Evolutionary conservation across 495 filamentous ascomycete genomes (phyloP).

Genomic region (Trichoderma virens): DNA sequence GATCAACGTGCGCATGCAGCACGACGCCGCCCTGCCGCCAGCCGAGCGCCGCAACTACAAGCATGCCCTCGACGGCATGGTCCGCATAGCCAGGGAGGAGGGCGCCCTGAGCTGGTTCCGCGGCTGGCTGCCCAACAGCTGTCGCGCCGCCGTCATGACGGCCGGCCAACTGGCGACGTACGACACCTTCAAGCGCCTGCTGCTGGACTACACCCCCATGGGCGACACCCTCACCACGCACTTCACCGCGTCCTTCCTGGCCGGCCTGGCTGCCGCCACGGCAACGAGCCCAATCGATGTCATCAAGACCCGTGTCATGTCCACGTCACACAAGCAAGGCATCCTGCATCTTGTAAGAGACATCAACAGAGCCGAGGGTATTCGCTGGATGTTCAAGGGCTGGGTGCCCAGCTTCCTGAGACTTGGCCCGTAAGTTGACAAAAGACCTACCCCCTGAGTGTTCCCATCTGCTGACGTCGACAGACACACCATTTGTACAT

Average conservation of each 20-base stretch:
- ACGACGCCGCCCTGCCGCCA: conserved; percentile 73
- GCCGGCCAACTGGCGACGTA: conserved; percentile 84
- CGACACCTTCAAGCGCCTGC: conserved; percentile 77
- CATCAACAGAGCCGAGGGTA: conserved; percentile 69
- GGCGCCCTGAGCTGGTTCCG: conserved; percentile 67
- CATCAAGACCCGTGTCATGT: conserved; percentile 95
- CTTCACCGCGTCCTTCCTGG: conserved; percentile 76
- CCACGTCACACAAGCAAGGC: conserved; percentile 52
- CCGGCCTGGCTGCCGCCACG: conserved; percentile 90
- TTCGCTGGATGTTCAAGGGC: conserved; percentile 90
- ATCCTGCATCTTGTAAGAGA: conserved; percentile 54
- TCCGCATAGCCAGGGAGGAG: conserved; percentile 77
- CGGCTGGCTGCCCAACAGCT: conserved; percentile 86
- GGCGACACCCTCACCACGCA: conserved; percentile 74
- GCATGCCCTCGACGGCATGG: conserved; percentile 77
- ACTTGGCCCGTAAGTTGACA: conserved; percentile 53
- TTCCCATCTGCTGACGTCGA: conserved; percentile 6
- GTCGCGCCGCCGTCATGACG: conserved; percentile 89
- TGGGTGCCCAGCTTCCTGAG: conserved; percentile 96
- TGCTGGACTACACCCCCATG: conserved; percentile 61
- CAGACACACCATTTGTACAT: conserved; percentile 85
- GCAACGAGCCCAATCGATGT: conserved; percentile 94
- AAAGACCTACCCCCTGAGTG: neutral
- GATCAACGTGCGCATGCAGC: conserved; percentile 97
- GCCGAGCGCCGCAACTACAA: conserved; percentile 77